These are phyloP conservation scores for Umbelopsis sp. DNA, from an alignment of 192 early-diverging fungal species.

Conservation along the genomic window DNA sequence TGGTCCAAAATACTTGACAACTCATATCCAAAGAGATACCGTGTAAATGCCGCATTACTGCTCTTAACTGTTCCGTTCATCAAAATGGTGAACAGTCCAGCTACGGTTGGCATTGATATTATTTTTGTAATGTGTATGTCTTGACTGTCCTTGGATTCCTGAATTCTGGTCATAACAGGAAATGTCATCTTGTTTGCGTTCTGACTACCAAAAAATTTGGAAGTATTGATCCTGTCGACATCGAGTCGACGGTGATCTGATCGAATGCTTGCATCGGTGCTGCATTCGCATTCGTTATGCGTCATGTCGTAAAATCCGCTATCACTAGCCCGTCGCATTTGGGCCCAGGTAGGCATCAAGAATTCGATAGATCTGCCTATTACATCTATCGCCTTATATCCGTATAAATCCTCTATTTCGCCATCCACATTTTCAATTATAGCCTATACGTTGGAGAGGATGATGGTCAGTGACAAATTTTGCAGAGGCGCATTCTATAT, in stretches of 20 bases:
- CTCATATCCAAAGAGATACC: conserved; percentile 65
- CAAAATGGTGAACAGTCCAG: conserved; percentile 61
- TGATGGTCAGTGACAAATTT: not conserved
- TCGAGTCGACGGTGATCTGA: not conserved
- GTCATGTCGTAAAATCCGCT: conserved; percentile 25
- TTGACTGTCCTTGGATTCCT: conserved; percentile 18
- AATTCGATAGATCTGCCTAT: conserved; percentile 39
- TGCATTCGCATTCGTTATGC: not conserved
- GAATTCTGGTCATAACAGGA: conserved; percentile 56
- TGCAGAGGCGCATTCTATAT: not conserved
- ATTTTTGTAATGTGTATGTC: conserved; percentile 40
- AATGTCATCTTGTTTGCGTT: conserved; percentile 54
- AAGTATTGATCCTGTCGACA: conserved; percentile 46
- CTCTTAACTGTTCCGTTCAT: conserved; percentile 54
- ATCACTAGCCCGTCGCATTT: conserved; percentile 23
- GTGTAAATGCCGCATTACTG: conserved; percentile 61
- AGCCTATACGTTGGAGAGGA: conserved; percentile 46
- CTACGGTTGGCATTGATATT: conserved; percentile 67
- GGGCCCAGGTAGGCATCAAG: conserved; percentile 11
- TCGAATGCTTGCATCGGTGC: not conserved
- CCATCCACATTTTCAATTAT: conserved; percentile 50
- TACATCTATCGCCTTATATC: conserved; percentile 44
- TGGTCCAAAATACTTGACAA: conserved; percentile 14
- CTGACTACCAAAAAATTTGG: conserved; percentile 60
- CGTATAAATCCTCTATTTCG: conserved; percentile 51